Evolutionary conservation across 2,329 filamentous ascomycete species (phyloP), one percentile per base, ranked within the genome.

Genomic region (Trichophyton simii): DNA sequence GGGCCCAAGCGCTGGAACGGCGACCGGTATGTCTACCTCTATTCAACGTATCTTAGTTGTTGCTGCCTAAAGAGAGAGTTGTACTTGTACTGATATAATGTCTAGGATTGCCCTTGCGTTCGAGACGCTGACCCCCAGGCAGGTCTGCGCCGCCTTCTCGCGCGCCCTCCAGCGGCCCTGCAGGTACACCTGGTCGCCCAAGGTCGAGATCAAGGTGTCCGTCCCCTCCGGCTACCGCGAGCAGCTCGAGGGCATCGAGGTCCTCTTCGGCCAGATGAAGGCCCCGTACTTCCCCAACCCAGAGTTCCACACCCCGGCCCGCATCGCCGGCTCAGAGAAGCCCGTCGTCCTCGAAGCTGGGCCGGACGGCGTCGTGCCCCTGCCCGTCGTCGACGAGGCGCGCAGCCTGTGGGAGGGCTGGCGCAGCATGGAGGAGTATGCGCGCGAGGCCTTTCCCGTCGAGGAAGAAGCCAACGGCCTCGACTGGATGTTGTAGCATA

Each of bases 401-500:
- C 78, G 92, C 64, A 82, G 87, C 67, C 77, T 99, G 25, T 97
- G 94, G 94, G 89, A 95, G 71, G 94, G 91, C 3, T 90, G 90
- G 66, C 82, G 94, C 60, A 88, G 89, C 34, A 82, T 97, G 67
- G 91, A 96, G 71, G 94, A 97, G 74, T 99, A 97, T 72, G 92
- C 92, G 1, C 82, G 88, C 57, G 94, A 97, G 72, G 91, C 95
- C 31, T 97, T 97, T 69, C 89, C 90, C 0, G 82, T 96, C 11
- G 94, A 99, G 73, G 94, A 99, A 76, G 87, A 91, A 67, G 90
- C 91, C 36, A 97, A 97, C 72, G 92, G 92, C 3, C 77, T 94
- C 70, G 89, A 87, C 15, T 99, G 94, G 94, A 97, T 96, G 92
- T 65, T 76, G 59, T 76, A 48, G 62, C 34, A 13, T 13, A 38